Conservation (phyloP, 1,284 basidiomycete species). For the Pyrrhoderma lamaoense region DNA sequence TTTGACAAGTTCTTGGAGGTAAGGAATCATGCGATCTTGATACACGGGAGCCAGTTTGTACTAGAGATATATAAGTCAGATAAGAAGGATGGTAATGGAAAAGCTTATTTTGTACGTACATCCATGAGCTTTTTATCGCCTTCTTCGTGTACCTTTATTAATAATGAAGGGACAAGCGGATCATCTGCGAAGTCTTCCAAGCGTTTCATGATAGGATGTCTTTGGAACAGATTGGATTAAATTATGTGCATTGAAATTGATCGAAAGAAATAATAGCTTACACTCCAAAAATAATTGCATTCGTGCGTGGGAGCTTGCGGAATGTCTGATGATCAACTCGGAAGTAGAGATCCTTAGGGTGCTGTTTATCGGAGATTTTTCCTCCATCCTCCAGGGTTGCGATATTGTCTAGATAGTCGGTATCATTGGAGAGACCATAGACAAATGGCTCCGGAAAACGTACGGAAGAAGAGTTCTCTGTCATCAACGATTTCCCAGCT, state of each 20-base stretch:
- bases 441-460: not conserved
- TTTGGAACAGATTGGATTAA: conserved; percentile 9
- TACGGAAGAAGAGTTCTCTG: conserved; percentile 30
- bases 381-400: conserved; percentile 20
- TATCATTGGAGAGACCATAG: not conserved
- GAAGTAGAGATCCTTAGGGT: conserved; percentile 29
- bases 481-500: conserved; percentile 38
- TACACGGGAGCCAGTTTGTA: conserved; percentile 33
- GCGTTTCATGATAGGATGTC: conserved; percentile 32
- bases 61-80: conserved; percentile 13
- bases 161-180: conserved; percentile 32
- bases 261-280: conserved; percentile 16
- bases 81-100: not conserved
- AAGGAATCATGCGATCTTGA: conserved; percentile 29
- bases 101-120: conserved; percentile 18
- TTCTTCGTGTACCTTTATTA: conserved; percentile 32
- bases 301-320: conserved; percentile 34
- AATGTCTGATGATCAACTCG: conserved; percentile 36
- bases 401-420: conserved; percentile 26
- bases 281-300: conserved; percentile 36
- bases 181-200: conserved; percentile 31
- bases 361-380: conserved; percentile 24
- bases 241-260: not conserved
- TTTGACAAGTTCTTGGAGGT: conserved; percentile 30
- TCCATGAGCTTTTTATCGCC: conserved; percentile 28